phyloP scores from a whole-genome alignment of 2,329 filamentous ascomycete genomes.

The Aureobasidium sp. region DNA sequence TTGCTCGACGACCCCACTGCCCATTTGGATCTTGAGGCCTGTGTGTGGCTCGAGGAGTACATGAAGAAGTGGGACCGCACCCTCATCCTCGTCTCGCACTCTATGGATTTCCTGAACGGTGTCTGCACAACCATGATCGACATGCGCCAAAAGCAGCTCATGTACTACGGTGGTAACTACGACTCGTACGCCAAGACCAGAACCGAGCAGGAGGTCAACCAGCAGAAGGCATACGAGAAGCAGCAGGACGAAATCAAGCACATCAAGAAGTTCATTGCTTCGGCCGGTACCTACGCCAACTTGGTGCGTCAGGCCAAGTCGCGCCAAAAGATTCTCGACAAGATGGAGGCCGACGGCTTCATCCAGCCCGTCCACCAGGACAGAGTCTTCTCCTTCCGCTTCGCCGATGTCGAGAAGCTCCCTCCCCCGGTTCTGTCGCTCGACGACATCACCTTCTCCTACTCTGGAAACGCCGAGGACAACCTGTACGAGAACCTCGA shows the following conservation, averaged over 20 bases:
- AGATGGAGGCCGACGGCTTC: slow-evolving; percentile 99
- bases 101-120: slow-evolving; percentile 98
- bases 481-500: slow-evolving; percentile 96
- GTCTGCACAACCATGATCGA: slow-evolving; percentile 98
- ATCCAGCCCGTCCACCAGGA: slow-evolving; percentile 85
- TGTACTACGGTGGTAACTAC: slow-evolving; percentile 99
- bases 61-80: slow-evolving; percentile 99
- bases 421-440: slow-evolving; percentile 94
- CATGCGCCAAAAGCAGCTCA: slow-evolving; percentile 80
- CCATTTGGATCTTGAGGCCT: slow-evolving; percentile 98
- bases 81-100: slow-evolving; percentile 92
- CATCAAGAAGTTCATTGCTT: slow-evolving; percentile 99
- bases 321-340: slow-evolving; percentile 98
- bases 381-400: slow-evolving; percentile 92
- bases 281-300: slow-evolving; percentile 99
- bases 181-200: slow-evolving; percentile 94
- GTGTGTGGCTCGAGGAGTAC: slow-evolving; percentile 99
- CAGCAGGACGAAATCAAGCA: slow-evolving; percentile 98
- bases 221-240: slow-evolving; percentile 98
- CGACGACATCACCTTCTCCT: slow-evolving; percentile 96
- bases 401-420: slow-evolving; percentile 98
- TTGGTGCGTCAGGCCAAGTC: slow-evolving; percentile 98
- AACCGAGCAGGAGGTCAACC: slow-evolving; percentile 89
- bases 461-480: slow-evolving; percentile 81
- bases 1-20: slow-evolving; percentile 97